A percentile compares a stretch with the other conserved stretches of the same genome.
Evolutionary conservation across 495 filamentous ascomycete genomes (phyloP).

Genomic region (Podospora tetraspora): DNA sequence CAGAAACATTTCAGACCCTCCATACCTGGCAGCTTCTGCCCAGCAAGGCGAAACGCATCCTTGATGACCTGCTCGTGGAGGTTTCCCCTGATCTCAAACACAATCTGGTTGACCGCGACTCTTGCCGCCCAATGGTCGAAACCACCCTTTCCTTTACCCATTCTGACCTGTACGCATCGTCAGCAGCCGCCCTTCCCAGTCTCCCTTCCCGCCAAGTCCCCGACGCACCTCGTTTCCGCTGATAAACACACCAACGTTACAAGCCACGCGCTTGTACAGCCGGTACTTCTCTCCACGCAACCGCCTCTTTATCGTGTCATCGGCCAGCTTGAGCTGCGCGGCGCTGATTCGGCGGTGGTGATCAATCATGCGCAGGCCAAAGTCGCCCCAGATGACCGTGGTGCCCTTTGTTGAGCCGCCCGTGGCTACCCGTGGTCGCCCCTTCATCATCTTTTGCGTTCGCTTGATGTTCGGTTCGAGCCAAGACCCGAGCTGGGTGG

Average conservation of each 20-base stretch:
- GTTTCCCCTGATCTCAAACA: conserved; percentile 88
- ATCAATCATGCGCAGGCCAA: conserved; percentile 87
- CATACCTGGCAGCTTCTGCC: conserved; percentile 89
- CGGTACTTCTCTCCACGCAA: conserved; percentile 89
- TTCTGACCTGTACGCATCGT: conserved; percentile 56
- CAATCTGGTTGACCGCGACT: conserved; percentile 77
- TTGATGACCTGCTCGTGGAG: conserved; percentile 90
- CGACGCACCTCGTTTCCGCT: conserved; percentile 78
- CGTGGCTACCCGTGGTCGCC: conserved; percentile 78
- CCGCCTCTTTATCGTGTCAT: conserved; percentile 84
- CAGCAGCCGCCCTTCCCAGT: conserved; percentile 9
- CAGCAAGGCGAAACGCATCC: conserved; percentile 91
- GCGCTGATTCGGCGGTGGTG: conserved; percentile 88
- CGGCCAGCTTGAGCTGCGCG: conserved; percentile 77
- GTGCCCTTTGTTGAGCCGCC: conserved; percentile 89
- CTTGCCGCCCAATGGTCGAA: conserved; percentile 95
- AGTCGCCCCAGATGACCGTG: conserved; percentile 94
- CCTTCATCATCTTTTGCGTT: conserved; percentile 82
- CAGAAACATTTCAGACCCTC: conserved; percentile 10
- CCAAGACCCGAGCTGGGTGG: conserved; percentile 60
- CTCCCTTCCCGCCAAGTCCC: not conserved
- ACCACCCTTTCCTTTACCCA: conserved; percentile 97
- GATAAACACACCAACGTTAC: conserved; percentile 91
- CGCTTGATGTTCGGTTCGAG: conserved; percentile 71
- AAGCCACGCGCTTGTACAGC: conserved; percentile 81